Conservation (phyloP, 1,139 yeast genomes). For the Ogataea hybrid region DNA sequence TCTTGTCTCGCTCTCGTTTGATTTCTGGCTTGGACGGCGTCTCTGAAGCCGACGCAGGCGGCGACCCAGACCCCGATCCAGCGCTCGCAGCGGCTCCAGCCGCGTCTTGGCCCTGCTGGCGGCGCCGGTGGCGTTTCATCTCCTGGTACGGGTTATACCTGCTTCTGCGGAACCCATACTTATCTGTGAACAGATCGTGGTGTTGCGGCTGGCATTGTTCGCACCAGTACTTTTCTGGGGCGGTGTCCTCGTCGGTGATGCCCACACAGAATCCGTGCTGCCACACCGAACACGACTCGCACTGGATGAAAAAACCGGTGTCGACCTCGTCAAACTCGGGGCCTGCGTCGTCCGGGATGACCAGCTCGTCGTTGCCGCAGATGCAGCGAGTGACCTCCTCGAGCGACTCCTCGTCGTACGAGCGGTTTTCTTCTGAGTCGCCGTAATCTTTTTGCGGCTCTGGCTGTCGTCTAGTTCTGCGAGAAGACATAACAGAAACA, state of each 20-base stretch:
- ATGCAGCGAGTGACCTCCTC: slow-evolving; percentile 88
- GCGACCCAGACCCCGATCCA: slow-evolving; percentile 10
- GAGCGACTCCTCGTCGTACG: slow-evolving; percentile 39
- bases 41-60: slow-evolving; percentile 7
- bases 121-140: slow-evolving; percentile 24
- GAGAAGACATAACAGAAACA: slow-evolving; percentile 25
- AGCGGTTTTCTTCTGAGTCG: slow-evolving; percentile 14
- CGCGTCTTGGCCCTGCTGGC: slow-evolving; percentile 10
- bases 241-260: slow-evolving; percentile 63
- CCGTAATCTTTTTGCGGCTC: slow-evolving; percentile 19
- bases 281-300: slow-evolving; percentile 94
- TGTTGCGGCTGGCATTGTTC: slow-evolving; percentile 84
- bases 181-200: slow-evolving; percentile 49
- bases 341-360: slow-evolving; percentile 48
- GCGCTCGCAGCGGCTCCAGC: slow-evolving; percentile 9
- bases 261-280: slow-evolving; percentile 98
- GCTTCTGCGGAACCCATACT: slow-evolving; percentile 37
- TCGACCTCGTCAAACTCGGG: slow-evolving; percentile 61
- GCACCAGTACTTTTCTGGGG: slow-evolving; percentile 93
- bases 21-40: slow-evolving; percentile 16
- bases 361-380: slow-evolving; percentile 75
- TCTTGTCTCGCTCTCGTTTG: slow-evolving; percentile 9
- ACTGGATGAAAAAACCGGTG: slow-evolving; percentile 79
- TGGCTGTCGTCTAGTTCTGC: slow-evolving; percentile 30
- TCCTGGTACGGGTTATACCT: slow-evolving; percentile 49